Evolutionary conservation across 257 asterid genomes (phyloP).

Genomic region (Capsicum baccatum): DNA sequence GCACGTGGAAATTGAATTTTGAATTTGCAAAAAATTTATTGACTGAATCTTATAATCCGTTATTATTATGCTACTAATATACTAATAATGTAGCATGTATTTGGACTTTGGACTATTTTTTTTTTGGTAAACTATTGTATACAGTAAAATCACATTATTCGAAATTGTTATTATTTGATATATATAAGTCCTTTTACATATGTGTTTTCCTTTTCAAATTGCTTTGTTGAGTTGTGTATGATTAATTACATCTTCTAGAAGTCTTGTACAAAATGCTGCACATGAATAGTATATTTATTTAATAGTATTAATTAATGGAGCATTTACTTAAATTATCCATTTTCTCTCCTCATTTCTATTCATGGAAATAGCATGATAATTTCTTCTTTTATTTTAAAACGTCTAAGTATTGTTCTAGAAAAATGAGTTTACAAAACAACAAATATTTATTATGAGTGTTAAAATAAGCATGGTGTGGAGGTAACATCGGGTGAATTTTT

Average conservation of each 20-base stretch:
- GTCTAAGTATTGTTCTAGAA: background rate
- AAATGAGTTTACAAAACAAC: background rate
- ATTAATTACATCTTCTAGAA: background rate
- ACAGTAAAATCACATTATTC: background rate
- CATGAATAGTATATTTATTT: background rate
- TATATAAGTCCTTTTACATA: background rate
- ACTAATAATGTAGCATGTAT: slow-evolving; percentile 9
- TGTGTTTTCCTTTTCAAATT: background rate
- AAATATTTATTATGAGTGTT: background rate
- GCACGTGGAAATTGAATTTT: background rate
- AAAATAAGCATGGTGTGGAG: background rate
- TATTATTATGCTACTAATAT: background rate
- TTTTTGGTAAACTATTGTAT: background rate
- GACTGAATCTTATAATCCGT: background rate
- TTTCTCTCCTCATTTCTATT: background rate
- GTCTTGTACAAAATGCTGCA: background rate
- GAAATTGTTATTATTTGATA: background rate
- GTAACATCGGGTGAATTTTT: too few relatives aligned
- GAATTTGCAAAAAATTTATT: background rate
- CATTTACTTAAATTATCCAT: background rate
- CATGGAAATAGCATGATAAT: too few relatives aligned
- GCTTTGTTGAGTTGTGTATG: background rate
- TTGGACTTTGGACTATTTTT: slow-evolving; percentile 6
- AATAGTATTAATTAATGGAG: background rate
- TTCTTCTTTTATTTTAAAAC: background rate